phyloP scores from a whole-genome alignment of 805 yeast species.

The Suhomyces pyralidae region DNA sequence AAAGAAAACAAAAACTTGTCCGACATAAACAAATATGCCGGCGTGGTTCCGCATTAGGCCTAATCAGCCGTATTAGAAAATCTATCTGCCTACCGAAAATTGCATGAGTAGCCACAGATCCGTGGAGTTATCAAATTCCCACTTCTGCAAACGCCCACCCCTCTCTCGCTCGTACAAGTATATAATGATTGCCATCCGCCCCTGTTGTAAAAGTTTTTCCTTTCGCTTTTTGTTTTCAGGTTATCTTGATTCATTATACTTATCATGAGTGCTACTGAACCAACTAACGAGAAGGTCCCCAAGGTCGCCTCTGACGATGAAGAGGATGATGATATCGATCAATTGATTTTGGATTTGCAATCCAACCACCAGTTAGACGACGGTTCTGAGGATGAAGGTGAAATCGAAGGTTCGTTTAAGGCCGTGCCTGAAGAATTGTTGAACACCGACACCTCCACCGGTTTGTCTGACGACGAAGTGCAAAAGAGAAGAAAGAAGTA shows the following conservation, averaged over 20 bases:
- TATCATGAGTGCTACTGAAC: slow-evolving; percentile 42
- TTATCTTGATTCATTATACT: slow-evolving; percentile 2
- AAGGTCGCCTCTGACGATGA: slow-evolving; percentile 53
- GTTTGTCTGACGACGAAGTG: slow-evolving; percentile 79
- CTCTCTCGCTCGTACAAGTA: background rate
- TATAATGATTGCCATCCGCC: slow-evolving; percentile 1
- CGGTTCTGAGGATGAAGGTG: slow-evolving; percentile 14
- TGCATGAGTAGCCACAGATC: background rate
- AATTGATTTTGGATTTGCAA: slow-evolving; percentile 75
- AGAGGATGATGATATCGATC: slow-evolving; percentile 52
- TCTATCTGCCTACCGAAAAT: background rate
- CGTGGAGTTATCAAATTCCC: background rate
- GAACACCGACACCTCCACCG: slow-evolving; percentile 75
- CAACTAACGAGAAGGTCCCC: slow-evolving; percentile 52
- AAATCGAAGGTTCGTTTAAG: slow-evolving; percentile 44
- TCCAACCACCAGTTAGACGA: slow-evolving; percentile 43
- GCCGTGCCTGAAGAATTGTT: slow-evolving; percentile 84
- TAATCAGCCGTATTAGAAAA: slow-evolving; percentile 3
- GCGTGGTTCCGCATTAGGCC: background rate
- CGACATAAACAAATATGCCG: background rate
- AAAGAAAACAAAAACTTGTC: background rate
- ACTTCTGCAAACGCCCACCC: background rate
- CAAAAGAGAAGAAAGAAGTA: slow-evolving; percentile 81
- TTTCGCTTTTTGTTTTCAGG: slow-evolving; percentile 1
- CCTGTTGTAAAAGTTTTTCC: background rate